A percentile compares a stretch with the other conserved stretches of the same genome.
phyloP scores from a whole-genome alignment of 148 eudicot genomes.

The Suaeda aralocaspica region DNA sequence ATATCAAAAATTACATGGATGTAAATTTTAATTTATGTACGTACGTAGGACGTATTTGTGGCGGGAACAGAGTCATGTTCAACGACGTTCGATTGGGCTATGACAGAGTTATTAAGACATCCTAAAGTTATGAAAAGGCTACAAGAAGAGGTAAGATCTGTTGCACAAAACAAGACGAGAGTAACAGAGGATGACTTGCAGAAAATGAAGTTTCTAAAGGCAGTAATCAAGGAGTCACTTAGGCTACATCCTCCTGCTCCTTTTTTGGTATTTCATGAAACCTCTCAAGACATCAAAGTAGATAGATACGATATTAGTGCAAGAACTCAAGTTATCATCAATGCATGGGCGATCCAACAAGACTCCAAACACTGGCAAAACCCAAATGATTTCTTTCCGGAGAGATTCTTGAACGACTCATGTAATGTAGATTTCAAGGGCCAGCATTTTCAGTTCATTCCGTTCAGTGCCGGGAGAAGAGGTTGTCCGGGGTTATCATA shows the following conservation, averaged over 20 bases:
- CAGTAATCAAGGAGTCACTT: constrained; percentile 24
- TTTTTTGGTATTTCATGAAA: background rate
- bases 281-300: background rate
- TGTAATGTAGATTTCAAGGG: background rate
- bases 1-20: no score
- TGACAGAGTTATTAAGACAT: constrained; percentile 15
- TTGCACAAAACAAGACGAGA: background rate
- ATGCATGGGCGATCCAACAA: constrained; percentile 7
- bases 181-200: background rate
- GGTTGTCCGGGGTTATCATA: no score
- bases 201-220: constrained; percentile 14
- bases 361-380: background rate
- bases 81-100: constrained; percentile 24
- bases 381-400: background rate
- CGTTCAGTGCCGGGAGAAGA: no score
- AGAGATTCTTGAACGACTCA: background rate
- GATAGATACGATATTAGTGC: constrained; percentile 2
- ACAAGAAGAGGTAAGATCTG: background rate
- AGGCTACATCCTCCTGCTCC: constrained; percentile 25
- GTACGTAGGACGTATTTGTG: no score
- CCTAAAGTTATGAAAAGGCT: background rate
- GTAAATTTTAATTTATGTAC: no score
- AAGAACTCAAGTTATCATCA: constrained; percentile 3
- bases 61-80: no score
- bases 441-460: background rate